Evolutionary conservation across 129 eudicot species (phyloP).

Genomic region (Centrapalus pauciflorus): DNA sequence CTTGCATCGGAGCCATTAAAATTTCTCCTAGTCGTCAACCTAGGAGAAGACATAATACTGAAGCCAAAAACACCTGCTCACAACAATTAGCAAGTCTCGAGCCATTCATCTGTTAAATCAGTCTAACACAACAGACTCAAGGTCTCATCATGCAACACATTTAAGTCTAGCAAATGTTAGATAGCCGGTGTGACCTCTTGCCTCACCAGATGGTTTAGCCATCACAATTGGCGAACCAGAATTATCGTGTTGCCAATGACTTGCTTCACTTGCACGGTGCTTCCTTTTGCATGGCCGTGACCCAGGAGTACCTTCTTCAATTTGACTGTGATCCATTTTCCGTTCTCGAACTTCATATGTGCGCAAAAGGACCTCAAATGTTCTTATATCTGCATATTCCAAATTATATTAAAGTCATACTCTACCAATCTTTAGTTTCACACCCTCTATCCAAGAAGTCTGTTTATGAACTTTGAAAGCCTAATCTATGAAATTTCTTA

Average conservation of each 20-base stretch:
- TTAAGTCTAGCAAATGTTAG: constrained; percentile 85
- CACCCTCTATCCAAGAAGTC: neutral
- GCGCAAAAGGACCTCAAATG: constrained; percentile 79
- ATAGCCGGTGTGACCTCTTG: constrained; percentile 92
- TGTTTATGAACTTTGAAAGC: neutral
- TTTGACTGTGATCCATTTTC: constrained; percentile 38
- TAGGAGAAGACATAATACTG: constrained; percentile 11
- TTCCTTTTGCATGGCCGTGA: constrained; percentile 61
- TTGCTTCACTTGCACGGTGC: constrained; percentile 45
- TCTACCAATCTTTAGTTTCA: neutral
- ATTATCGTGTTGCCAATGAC: constrained; percentile 27
- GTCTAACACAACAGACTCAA: neutral
- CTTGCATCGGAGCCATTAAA: neutral
- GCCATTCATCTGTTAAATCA: neutral
- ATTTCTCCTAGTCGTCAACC: neutral
- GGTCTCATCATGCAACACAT: constrained; percentile 30
- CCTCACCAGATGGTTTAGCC: constrained; percentile 67
- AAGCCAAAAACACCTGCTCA: constrained; percentile 5
- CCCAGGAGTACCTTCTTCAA: constrained; percentile 32
- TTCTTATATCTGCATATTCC: constrained; percentile 70
- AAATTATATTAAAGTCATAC: neutral
- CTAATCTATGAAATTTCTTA: neutral
- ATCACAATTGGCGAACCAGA: constrained; percentile 38
- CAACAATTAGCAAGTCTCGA: constrained; percentile 8
- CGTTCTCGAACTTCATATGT: constrained; percentile 77